These are phyloP conservation scores for Fusarium abutilonis DNA, from an alignment of 2,329 filamentous ascomycete species.

Conservation along the genomic window DNA sequence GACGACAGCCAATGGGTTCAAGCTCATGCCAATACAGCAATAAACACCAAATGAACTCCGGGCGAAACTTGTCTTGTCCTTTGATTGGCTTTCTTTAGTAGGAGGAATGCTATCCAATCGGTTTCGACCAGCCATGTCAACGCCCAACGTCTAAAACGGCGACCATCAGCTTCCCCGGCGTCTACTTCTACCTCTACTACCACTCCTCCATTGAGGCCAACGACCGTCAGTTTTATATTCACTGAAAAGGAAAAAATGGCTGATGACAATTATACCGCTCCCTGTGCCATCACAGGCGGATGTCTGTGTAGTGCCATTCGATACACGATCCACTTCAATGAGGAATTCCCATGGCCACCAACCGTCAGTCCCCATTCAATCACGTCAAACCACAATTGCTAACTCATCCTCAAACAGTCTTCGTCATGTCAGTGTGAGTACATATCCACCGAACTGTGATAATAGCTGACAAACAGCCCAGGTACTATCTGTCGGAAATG, in stretches of 20 bases:
- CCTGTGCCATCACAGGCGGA: conserved; percentile 15
- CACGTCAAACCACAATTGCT: background rate
- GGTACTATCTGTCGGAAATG: conserved; percentile 33
- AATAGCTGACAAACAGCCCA: background rate
- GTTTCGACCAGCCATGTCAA: background rate
- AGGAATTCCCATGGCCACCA: conserved; percentile 14
- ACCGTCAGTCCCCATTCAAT: background rate
- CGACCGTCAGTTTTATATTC: too few species aligned
- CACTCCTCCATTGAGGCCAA: background rate
- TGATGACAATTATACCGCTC: background rate
- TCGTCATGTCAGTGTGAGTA: conserved; percentile 25
- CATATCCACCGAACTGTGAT: background rate
- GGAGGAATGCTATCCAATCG: background rate
- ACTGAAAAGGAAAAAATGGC: background rate
- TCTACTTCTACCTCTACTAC: background rate
- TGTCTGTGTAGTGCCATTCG: conserved; percentile 22
- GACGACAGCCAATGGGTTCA: background rate
- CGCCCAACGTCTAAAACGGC: conserved; percentile 1
- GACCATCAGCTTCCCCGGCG: background rate
- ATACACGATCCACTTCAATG: conserved; percentile 14
- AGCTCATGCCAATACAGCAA: conserved; percentile 3
- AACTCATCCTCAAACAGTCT: conserved; percentile 3
- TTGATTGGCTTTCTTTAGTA: background rate
- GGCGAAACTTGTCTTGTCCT: background rate
- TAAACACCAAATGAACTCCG: background rate